A percentile compares a stretch with the other conserved stretches of the same genome.
Evolutionary conservation across 2,329 filamentous ascomycete species (phyloP).

Genomic region (Clathrospora elynae): DNA sequence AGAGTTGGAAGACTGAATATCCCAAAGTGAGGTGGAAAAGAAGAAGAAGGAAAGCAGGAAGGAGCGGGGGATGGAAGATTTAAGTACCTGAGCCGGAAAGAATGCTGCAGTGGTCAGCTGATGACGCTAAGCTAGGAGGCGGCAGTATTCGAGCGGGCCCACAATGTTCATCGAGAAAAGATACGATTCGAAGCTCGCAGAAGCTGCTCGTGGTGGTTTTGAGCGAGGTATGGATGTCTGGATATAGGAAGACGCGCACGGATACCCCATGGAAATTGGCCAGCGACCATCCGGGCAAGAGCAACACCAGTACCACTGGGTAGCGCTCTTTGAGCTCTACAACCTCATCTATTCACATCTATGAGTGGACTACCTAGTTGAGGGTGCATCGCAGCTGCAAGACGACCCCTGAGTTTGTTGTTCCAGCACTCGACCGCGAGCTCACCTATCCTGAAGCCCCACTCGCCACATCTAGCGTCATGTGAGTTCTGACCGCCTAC

Average conservation of each 20-base stretch:
- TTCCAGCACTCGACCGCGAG: slow-evolving; percentile 19
- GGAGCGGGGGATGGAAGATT: slow-evolving; percentile 13
- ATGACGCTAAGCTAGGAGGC: slow-evolving; percentile 12
- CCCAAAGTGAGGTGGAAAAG: slow-evolving; percentile 17
- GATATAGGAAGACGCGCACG: slow-evolving; percentile 3
- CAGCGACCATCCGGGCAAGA: slow-evolving; percentile 2
- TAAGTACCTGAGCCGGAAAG: slow-evolving; percentile 13
- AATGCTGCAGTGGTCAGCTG: slow-evolving; percentile 11
- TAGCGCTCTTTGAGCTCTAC: slow-evolving; percentile 29
- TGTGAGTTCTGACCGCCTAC: slow-evolving; percentile 15
- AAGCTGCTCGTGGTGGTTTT: slow-evolving; percentile 5
- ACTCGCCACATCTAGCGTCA: slow-evolving; percentile 14
- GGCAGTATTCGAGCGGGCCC: slow-evolving; percentile 14
- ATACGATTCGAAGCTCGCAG: not conserved
- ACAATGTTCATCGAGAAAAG: slow-evolving; percentile 18
- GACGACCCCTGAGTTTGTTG: slow-evolving; percentile 13
- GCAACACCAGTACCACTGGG: slow-evolving; percentile 16
- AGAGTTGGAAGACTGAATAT: slow-evolving; percentile 15
- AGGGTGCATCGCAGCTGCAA: slow-evolving; percentile 27
- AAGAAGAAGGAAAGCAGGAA: slow-evolving; percentile 20
- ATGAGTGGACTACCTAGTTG: slow-evolving; percentile 5
- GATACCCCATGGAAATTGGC: slow-evolving; percentile 6
- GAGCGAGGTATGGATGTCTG: slow-evolving; percentile 3
- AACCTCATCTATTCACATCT: slow-evolving; percentile 13
- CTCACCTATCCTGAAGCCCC: slow-evolving; percentile 14